These are phyloP conservation scores for Phytophthora meadii DNA, from an alignment of 352 stramenopile genomes.

Conservation along the genomic window DNA sequence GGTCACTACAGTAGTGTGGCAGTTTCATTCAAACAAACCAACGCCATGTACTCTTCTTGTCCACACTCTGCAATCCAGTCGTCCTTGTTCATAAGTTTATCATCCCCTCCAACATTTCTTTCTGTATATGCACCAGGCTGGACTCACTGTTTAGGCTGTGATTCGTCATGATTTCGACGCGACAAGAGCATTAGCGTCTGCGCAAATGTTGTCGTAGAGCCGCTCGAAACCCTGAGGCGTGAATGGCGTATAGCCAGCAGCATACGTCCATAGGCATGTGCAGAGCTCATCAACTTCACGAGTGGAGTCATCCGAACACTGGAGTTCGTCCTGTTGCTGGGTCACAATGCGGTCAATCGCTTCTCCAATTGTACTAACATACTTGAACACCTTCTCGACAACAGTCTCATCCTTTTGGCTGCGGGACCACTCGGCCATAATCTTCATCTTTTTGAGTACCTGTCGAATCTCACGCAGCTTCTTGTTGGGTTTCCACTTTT, in stretches of 20 bases:
- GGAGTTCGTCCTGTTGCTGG: constrained; percentile 38
- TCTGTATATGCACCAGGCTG: constrained; percentile 16
- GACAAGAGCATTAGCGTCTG: constrained; percentile 61
- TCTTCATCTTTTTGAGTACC: constrained; percentile 90
- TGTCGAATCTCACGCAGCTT: constrained; percentile 76
- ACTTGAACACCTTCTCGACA: constrained; percentile 89
- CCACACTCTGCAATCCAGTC: constrained; percentile 11
- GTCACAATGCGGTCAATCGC: constrained; percentile 81
- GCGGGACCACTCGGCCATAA: constrained; percentile 84
- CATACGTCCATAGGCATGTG: constrained; percentile 83
- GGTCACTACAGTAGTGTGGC: constrained; percentile 12
- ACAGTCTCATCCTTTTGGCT: constrained; percentile 85
- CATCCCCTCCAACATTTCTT: background rate
- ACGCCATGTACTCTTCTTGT: constrained; percentile 4
- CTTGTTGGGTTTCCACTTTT: constrained; percentile 86
- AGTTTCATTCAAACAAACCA: constrained; percentile 19
- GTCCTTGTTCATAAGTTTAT: constrained; percentile 34
- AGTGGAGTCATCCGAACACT: constrained; percentile 16
- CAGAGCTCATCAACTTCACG: constrained; percentile 80
- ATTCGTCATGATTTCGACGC: constrained; percentile 31
- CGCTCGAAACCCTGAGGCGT: constrained; percentile 76
- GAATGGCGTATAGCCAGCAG: constrained; percentile 79
- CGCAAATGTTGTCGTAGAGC: constrained; percentile 89
- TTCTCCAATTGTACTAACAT: constrained; percentile 82
- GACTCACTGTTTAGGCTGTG: background rate